These are phyloP conservation scores for Blastocystis sp. DNA, from an alignment of 352 stramenopile genomes.

Conservation along the genomic window DNA sequence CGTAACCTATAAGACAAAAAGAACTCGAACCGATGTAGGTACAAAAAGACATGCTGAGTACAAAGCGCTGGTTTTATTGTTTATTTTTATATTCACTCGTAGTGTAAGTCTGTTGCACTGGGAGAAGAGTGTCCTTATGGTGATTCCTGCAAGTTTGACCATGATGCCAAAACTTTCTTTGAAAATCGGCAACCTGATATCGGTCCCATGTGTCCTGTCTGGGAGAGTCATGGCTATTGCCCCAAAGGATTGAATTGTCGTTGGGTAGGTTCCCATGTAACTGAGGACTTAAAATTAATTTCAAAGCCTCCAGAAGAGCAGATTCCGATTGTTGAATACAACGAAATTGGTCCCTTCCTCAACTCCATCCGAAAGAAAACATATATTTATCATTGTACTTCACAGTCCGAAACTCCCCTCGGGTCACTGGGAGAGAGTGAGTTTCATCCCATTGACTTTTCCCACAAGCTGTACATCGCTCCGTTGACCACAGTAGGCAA, in stretches of 20 bases:
- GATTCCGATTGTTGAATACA: constrained; percentile 21
- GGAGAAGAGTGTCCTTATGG: constrained; percentile 72
- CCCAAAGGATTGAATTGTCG: constrained; percentile 39
- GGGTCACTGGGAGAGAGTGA: background rate
- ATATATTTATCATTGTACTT: background rate
- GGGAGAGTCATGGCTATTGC: constrained; percentile 39
- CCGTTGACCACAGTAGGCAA: constrained; percentile 99
- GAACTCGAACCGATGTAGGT: constrained; percentile 46
- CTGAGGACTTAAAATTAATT: background rate
- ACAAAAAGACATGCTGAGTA: constrained; percentile 4
- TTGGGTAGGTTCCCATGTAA: background rate
- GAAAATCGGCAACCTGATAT: constrained; percentile 70
- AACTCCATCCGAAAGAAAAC: background rate
- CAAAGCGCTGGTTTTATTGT: background rate
- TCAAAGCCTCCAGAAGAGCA: background rate
- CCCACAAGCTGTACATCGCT: constrained; percentile 94
- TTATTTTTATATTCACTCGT: background rate
- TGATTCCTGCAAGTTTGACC: constrained; percentile 78
- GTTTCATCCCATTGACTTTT: constrained; percentile 82
- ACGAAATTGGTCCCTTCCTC: background rate
- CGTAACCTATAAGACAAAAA: constrained; percentile 38
- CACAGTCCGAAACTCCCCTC: background rate
- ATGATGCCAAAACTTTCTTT: constrained; percentile 77
- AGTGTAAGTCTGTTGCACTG: constrained; percentile 71
- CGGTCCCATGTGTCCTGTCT: constrained; percentile 44